A percentile compares a stretch with the other conserved stretches of the same genome.
phyloP scores from a whole-genome alignment of 768 basidiomycete species.

The Mycena belliarum region DNA sequence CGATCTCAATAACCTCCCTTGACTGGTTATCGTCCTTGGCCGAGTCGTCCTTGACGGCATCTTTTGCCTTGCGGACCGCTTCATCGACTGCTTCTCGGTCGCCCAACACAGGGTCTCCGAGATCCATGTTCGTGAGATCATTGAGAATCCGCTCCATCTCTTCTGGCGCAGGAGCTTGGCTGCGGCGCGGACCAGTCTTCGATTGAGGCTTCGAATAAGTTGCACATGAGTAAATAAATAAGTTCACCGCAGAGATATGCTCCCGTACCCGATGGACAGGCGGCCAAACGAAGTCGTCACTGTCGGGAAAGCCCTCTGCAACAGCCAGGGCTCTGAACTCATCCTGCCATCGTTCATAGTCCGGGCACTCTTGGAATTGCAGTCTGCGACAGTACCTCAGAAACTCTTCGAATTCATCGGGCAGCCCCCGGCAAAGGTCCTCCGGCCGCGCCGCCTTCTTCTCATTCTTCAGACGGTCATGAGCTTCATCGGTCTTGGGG shows the following conservation, averaged over 20 bases:
- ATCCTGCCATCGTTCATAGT: slow-evolving; percentile 66
- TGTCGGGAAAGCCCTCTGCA: slow-evolving; percentile 57
- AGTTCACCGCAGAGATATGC: slow-evolving; percentile 27
- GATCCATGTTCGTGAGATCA: slow-evolving; percentile 58
- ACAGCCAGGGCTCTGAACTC: slow-evolving; percentile 64
- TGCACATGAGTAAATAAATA: background rate
- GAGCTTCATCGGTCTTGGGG: slow-evolving; percentile 66
- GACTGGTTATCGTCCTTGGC: slow-evolving; percentile 13
- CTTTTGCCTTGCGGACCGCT: slow-evolving; percentile 35
- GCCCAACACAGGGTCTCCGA: slow-evolving; percentile 52
- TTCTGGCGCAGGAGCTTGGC: slow-evolving; percentile 38
- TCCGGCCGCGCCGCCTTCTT: slow-evolving; percentile 64
- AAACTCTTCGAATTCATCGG: slow-evolving; percentile 75
- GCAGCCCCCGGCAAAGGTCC: slow-evolving; percentile 67
- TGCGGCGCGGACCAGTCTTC: slow-evolving; percentile 38
- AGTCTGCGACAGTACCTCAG: slow-evolving; percentile 70
- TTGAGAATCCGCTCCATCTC: slow-evolving; percentile 60
- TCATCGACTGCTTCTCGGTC: slow-evolving; percentile 51
- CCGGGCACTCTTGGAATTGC: slow-evolving; percentile 66
- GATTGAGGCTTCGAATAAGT: slow-evolving; percentile 25
- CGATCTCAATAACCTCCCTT: slow-evolving; percentile 49
- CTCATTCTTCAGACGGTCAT: slow-evolving; percentile 62
- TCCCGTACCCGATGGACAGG: slow-evolving; percentile 41
- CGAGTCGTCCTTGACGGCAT: slow-evolving; percentile 30
- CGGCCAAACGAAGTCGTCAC: slow-evolving; percentile 74